These are phyloP conservation scores for Eudorina sp. DNA, from an alignment of 139 green algal genomes.

Conservation along the genomic window DNA sequence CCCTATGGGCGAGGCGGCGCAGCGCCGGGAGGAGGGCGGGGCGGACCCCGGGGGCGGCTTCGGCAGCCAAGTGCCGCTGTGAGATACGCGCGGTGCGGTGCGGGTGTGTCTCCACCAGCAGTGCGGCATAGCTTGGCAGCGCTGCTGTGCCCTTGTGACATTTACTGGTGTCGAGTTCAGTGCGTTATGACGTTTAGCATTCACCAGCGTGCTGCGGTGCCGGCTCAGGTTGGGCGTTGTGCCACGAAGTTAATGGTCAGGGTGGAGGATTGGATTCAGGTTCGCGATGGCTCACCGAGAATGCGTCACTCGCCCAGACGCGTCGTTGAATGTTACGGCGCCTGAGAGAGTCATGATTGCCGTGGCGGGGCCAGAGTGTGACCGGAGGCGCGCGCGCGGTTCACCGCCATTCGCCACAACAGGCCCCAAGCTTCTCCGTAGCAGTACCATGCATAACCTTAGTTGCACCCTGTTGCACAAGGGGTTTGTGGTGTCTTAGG, in stretches of 20 bases:
- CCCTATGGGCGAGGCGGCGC: neutral
- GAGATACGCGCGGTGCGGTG: neutral
- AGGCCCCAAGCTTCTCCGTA: no score
- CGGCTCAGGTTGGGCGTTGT: no score
- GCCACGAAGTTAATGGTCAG: no score
- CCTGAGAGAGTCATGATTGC: neutral
- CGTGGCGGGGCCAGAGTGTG: neutral
- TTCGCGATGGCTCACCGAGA: neutral
- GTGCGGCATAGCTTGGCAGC: no score
- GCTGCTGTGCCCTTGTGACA: no score
- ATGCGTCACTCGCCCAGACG: neutral
- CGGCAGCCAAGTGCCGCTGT: constrained; percentile 29
- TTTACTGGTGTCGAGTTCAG: neutral
- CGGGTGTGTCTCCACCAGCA: neutral
- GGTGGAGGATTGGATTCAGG: no score
- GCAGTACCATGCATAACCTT: no score
- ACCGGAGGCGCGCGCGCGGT: neutral
- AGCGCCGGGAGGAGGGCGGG: neutral
- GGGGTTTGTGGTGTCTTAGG: no score
- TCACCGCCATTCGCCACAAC: neutral
- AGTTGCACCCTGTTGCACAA: no score
- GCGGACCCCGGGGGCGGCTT: constrained; percentile 1
- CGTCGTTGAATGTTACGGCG: no score
- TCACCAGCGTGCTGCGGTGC: no score
- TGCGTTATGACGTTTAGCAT: neutral